A percentile compares a stretch with the other conserved stretches of the same genome.
These are phyloP conservation scores for Trichoderma arundinaceum DNA, from an alignment of 2,329 filamentous ascomycete genomes.

Conservation along the genomic window DNA sequence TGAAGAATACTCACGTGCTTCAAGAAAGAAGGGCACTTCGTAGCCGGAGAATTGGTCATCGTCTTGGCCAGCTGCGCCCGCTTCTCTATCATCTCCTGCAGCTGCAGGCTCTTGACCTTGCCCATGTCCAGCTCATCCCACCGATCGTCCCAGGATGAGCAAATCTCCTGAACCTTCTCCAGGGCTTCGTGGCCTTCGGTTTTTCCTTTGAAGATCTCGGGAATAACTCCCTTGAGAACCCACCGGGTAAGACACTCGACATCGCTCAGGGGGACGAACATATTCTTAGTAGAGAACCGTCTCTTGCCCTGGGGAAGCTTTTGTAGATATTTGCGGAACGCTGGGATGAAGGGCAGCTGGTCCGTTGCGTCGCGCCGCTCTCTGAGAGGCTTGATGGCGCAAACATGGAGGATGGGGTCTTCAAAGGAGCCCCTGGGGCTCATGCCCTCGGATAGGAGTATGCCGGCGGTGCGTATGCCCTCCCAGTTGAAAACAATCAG, in stretches of 20 bases:
- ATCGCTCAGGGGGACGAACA: constrained; percentile 74
- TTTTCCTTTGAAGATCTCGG: constrained; percentile 62
- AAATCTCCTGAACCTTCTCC: constrained; percentile 71
- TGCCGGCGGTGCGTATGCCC: constrained; percentile 79
- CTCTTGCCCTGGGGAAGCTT: constrained; percentile 68
- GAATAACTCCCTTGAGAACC: constrained; percentile 62
- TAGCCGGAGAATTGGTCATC: constrained; percentile 68
- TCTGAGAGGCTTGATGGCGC: constrained; percentile 74
- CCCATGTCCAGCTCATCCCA: constrained; percentile 88
- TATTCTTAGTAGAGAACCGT: constrained; percentile 70
- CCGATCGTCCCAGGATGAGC: constrained; percentile 73
- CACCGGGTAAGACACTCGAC: constrained; percentile 85
- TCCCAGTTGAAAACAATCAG: constrained; percentile 86
- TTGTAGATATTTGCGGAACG: constrained; percentile 71
- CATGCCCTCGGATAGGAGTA: constrained; percentile 78
- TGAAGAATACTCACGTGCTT: constrained; percentile 74
- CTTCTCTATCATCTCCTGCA: constrained; percentile 80
- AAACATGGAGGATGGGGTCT: constrained; percentile 73
- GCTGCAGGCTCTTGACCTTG: constrained; percentile 79
- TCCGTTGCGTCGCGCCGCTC: constrained; percentile 80
- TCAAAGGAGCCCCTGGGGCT: constrained; percentile 62
- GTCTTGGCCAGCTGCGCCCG: constrained; percentile 66
- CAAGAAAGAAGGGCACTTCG: constrained; percentile 77
- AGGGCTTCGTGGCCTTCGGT: constrained; percentile 62
- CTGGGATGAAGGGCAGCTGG: constrained; percentile 79